These are phyloP conservation scores for Globisporangium echinulatum DNA, from an alignment of 352 stramenopile species.

Conservation along the genomic window DNA sequence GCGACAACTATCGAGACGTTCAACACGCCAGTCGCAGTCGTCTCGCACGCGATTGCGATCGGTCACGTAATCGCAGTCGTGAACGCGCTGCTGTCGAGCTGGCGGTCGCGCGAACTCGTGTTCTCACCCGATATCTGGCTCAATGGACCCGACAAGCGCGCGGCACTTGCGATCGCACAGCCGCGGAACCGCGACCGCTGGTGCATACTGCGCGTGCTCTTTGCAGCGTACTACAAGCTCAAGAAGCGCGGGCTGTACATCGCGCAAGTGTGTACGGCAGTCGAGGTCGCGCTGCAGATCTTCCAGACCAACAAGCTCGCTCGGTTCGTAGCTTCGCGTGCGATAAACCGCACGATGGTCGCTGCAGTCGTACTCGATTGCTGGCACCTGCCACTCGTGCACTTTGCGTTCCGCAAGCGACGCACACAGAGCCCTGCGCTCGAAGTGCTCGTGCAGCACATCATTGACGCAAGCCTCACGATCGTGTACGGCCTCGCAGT, in stretches of 20 bases:
- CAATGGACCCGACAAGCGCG: slow-evolving; percentile 9
- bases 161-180: slow-evolving; percentile 2
- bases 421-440: slow-evolving; percentile 4
- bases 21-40: slow-evolving; percentile 5
- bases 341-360: slow-evolving; percentile 17
- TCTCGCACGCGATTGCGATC: slow-evolving; percentile 8
- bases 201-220: slow-evolving; percentile 7
- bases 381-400: slow-evolving; percentile 15
- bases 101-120: slow-evolving; percentile 9
- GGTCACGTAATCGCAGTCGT: slow-evolving; percentile 10
- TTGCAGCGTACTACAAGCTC: slow-evolving; percentile 6
- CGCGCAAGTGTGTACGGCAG: slow-evolving; percentile 5
- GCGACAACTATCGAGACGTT: slow-evolving; percentile 1
- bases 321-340: slow-evolving; percentile 7
- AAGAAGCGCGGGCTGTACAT: slow-evolving; percentile 9
- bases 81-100: slow-evolving; percentile 12
- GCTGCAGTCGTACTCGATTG: slow-evolving; percentile 15
- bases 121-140: slow-evolving; percentile 15
- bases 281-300: slow-evolving; percentile 19
- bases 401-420: slow-evolving; percentile 4
- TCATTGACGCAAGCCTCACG: slow-evolving; percentile 12
- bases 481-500: slow-evolving; percentile 15
- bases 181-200: slow-evolving; percentile 8
- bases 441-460: slow-evolving; percentile 10
- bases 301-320: slow-evolving; percentile 20